Percentiles rank a stretch among this genome's conserved stretches.
These are phyloP conservation scores for Eimeria necatrix DNA, from an alignment of 169 alveolate species.

Conservation along the genomic window DNA sequence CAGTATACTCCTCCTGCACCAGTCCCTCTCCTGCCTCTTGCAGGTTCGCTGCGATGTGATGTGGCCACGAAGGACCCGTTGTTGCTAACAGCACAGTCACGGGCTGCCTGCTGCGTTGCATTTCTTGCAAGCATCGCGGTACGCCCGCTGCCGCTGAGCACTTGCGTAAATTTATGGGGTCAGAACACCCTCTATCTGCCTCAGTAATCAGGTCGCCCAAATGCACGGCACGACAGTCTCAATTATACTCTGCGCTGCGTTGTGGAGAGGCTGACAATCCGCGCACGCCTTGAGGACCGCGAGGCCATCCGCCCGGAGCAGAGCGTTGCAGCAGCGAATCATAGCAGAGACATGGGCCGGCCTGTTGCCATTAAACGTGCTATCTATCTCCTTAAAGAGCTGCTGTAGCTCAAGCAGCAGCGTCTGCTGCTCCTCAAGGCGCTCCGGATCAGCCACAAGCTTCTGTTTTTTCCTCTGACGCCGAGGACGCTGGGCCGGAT, in stretches of 20 bases:
- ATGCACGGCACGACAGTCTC: constrained; percentile 81
- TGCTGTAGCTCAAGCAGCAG: constrained; percentile 50
- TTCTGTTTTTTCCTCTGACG: constrained; percentile 22
- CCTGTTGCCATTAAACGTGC: constrained; percentile 23
- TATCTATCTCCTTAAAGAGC: constrained; percentile 57
- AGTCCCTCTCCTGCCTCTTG: neutral
- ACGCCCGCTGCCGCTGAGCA: no score
- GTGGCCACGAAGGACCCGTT: neutral
- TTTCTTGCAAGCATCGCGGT: neutral
- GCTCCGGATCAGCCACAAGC: constrained; percentile 25
- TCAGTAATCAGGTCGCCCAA: constrained; percentile 63
- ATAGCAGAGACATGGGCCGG: constrained; percentile 77
- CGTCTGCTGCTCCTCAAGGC: constrained; percentile 58
- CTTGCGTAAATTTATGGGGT: no score
- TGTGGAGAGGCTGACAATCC: constrained; percentile 49
- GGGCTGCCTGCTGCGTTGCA: neutral
- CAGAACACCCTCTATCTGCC: neutral
- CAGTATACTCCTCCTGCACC: no score
- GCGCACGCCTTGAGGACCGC: constrained; percentile 77
- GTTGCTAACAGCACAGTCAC: neutral
- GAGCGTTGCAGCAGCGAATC: constrained; percentile 81
- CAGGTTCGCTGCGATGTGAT: neutral
- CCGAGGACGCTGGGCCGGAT: neutral
- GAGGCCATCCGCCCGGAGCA: constrained; percentile 77
- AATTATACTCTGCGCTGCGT: constrained; percentile 73